Conservation (phyloP, 352 stramenopile species). For the Phytophthora ohioensis region DNA sequence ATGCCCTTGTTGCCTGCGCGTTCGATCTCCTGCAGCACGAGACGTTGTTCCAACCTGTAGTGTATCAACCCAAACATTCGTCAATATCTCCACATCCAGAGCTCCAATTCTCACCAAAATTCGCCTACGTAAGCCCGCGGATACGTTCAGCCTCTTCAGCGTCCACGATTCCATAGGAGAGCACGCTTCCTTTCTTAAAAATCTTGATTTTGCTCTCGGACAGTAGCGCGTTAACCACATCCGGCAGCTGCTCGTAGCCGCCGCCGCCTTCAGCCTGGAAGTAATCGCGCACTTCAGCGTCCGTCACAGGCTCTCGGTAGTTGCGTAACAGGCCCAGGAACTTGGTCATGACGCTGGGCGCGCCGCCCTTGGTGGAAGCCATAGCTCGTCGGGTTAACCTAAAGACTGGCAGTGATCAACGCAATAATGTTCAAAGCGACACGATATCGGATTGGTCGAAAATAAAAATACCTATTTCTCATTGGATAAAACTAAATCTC, state of each 20-base stretch:
- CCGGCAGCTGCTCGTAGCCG: slow-evolving; percentile 86
- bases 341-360: slow-evolving; percentile 57
- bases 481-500: slow-evolving; percentile 46
- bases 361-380: slow-evolving; percentile 41
- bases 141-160: slow-evolving; percentile 89
- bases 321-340: slow-evolving; percentile 85
- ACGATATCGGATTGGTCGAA: slow-evolving; percentile 41
- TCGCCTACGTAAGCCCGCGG: slow-evolving; percentile 76
- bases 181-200: slow-evolving; percentile 86
- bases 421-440: slow-evolving; percentile 22
- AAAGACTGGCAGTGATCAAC: slow-evolving; percentile 34
- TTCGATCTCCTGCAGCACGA: slow-evolving; percentile 96
- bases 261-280: slow-evolving; percentile 67
- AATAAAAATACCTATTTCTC: slow-evolving; percentile 1
- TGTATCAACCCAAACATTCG: slow-evolving; percentile 28
- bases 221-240: slow-evolving; percentile 88
- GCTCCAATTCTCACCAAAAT: slow-evolving; percentile 9
- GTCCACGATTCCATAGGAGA: slow-evolving; percentile 86
- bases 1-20: slow-evolving; percentile 97
- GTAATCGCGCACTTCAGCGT: slow-evolving; percentile 82
- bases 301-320: slow-evolving; percentile 81
- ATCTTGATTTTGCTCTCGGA: slow-evolving; percentile 91
- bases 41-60: slow-evolving; percentile 78
- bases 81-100: slow-evolving; percentile 19
- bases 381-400: slow-evolving; percentile 19